These are phyloP conservation scores for Triticum monococcum DNA, from an alignment of 176 grass and related monocot species.

Conservation along the genomic window DNA sequence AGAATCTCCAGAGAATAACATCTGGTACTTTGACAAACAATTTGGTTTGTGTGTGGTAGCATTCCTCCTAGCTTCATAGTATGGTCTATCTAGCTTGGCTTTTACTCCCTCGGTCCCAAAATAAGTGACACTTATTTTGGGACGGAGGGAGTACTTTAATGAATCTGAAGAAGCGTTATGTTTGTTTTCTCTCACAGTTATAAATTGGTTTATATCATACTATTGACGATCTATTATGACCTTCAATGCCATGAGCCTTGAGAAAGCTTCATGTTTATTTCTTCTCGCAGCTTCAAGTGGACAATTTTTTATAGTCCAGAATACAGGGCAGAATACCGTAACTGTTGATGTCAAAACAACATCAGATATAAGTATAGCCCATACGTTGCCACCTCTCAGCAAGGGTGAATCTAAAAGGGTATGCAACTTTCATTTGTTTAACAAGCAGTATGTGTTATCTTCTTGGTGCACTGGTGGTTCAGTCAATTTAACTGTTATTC, in stretches of 20 bases:
- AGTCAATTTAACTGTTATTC: background rate
- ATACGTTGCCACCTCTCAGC: background rate
- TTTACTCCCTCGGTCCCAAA: background rate
- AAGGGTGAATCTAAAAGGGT: slow-evolving; percentile 46
- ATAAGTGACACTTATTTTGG: no score
- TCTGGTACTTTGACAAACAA: background rate
- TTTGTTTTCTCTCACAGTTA: background rate
- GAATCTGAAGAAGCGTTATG: background rate
- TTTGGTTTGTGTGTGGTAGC: background rate
- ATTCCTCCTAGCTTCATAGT: background rate
- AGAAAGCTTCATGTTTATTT: slow-evolving; percentile 14
- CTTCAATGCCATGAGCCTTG: background rate
- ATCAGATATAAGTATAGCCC: slow-evolving; percentile 25
- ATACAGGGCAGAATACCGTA: slow-evolving; percentile 46
- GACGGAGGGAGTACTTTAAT: background rate
- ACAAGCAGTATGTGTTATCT: background rate
- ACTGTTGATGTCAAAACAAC: slow-evolving; percentile 34
- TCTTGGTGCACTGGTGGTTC: background rate
- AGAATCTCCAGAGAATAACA: background rate
- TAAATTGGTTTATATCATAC: no score
- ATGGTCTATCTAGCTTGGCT: background rate
- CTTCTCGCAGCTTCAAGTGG: slow-evolving; percentile 47
- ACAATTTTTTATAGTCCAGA: slow-evolving; percentile 48
- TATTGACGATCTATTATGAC: background rate
- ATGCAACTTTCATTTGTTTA: slow-evolving; percentile 23